A percentile compares a stretch with the other conserved stretches of the same genome.
phyloP scores from a whole-genome alignment of 78 protist genomes.

The Pelomyxa schiedti region DNA sequence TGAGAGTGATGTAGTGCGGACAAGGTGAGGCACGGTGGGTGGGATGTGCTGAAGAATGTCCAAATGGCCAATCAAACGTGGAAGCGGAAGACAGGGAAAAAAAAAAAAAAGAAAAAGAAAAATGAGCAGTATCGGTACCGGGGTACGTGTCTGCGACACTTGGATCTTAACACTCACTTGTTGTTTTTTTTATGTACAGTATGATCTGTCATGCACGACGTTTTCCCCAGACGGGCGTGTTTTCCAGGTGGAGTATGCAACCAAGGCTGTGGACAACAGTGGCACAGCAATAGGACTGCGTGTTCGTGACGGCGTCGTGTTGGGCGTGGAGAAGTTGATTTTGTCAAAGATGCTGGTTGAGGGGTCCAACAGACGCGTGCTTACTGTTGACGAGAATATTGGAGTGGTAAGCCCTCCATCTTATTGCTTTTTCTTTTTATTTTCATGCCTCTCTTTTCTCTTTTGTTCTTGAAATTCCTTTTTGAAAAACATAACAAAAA shows the following conservation, averaged over 20 bases:
- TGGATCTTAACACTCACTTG: background rate
- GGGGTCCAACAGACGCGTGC: conserved; percentile 64
- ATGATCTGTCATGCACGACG: conserved; percentile 85
- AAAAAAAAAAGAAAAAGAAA: too few relatives aligned
- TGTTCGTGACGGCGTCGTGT: conserved; percentile 92
- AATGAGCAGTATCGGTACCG: background rate
- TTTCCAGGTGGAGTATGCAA: conserved; percentile 98
- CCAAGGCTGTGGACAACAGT: conserved; percentile 94
- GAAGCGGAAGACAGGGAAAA: too few relatives aligned
- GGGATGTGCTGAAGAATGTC: too few relatives aligned
- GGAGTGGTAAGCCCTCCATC: conserved; percentile 60
- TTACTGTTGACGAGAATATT: conserved; percentile 60
- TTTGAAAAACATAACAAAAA: too few relatives aligned
- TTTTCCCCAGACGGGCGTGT: conserved; percentile 97
- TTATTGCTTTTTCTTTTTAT: background rate
- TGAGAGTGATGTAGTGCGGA: too few relatives aligned
- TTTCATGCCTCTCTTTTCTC: too few relatives aligned
- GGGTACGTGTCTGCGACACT: background rate
- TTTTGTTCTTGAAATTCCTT: background rate
- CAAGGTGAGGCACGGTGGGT: too few relatives aligned
- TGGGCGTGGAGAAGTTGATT: conserved; percentile 92
- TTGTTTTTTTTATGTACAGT: conserved; percentile 30
- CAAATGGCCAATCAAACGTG: too few relatives aligned
- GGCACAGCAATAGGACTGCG: conserved; percentile 91
- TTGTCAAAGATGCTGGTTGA: conserved; percentile 73